Percentiles rank a stretch among this genome's conserved stretches.
These are phyloP conservation scores for Boletus rubropictus DNA, from an alignment of 768 basidiomycete species.

Conservation along the genomic window DNA sequence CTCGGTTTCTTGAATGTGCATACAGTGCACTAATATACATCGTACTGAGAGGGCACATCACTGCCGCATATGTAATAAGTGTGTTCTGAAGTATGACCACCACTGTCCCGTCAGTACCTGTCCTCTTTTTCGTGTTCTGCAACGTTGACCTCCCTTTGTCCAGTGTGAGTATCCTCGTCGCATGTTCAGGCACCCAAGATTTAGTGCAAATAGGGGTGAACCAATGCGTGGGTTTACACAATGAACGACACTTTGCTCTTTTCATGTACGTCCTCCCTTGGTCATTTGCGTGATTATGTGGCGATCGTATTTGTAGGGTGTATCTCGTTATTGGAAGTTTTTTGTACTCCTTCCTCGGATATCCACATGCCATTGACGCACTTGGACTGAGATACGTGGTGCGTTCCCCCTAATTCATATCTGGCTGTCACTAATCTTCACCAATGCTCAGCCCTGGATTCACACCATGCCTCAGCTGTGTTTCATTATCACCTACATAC, in stretches of 20 bases:
- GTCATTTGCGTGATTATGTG: background rate
- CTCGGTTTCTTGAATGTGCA: background rate
- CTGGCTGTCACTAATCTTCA: background rate
- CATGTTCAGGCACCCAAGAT: background rate
- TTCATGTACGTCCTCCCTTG: slow-evolving; percentile 64
- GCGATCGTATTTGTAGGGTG: slow-evolving; percentile 40
- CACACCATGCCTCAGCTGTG: slow-evolving; percentile 59
- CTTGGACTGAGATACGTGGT: slow-evolving; percentile 50
- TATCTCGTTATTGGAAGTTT: slow-evolving; percentile 75
- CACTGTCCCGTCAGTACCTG: slow-evolving; percentile 74
- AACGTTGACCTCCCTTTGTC: background rate
- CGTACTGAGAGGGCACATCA: slow-evolving; percentile 77
- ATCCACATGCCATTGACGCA: slow-evolving; percentile 49
- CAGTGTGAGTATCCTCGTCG: slow-evolving; percentile 35
- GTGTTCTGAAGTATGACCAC: slow-evolving; percentile 86
- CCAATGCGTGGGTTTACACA: slow-evolving; percentile 93
- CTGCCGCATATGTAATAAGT: slow-evolving; percentile 85
- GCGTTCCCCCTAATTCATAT: slow-evolving; percentile 6
- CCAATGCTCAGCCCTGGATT: slow-evolving; percentile 41
- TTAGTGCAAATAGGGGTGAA: slow-evolving; percentile 68
- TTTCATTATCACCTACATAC: slow-evolving; percentile 72
- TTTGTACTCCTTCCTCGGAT: slow-evolving; percentile 60
- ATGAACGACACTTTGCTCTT: slow-evolving; percentile 92
- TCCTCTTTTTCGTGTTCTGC: background rate
- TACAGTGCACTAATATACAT: slow-evolving; percentile 12